phyloP scores from a whole-genome alignment of 345 rosid species.

The Eucalyptus fibrosa region DNA sequence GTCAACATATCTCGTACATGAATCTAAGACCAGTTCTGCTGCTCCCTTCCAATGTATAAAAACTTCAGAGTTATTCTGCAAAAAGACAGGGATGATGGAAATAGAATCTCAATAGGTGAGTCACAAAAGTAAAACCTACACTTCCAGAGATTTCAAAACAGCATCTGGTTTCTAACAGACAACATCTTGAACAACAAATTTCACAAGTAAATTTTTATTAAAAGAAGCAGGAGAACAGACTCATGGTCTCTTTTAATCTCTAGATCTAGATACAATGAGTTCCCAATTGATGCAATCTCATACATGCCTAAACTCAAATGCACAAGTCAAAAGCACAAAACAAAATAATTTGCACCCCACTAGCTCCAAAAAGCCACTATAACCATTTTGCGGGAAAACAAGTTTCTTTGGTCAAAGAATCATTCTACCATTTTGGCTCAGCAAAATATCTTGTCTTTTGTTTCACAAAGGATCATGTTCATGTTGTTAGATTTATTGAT shows the following conservation, averaged over 20 bases:
- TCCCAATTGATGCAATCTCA: neutral
- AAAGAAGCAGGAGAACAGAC: neutral
- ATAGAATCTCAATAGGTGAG: neutral
- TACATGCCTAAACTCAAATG: neutral
- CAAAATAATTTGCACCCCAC: neutral
- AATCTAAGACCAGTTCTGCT: constrained; percentile 80
- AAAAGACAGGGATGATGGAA: neutral
- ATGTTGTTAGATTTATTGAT: neutral
- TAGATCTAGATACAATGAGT: neutral
- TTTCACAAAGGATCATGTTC: neutral
- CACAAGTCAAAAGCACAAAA: neutral
- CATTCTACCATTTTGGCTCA: neutral
- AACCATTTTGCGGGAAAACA: neutral
- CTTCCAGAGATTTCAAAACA: neutral
- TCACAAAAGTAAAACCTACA: neutral
- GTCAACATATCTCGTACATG: constrained; percentile 74
- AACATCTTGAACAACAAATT: neutral
- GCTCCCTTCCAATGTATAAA: constrained; percentile 99
- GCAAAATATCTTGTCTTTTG: neutral
- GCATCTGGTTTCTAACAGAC: neutral
- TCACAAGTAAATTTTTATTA: neutral
- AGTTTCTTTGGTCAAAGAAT: neutral
- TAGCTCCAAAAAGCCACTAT: neutral
- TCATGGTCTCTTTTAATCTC: neutral
- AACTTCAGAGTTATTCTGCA: constrained; percentile 59